phyloP scores from a whole-genome alignment of 176 grass and related monocot species.

The Eragrostis curvula region DNA sequence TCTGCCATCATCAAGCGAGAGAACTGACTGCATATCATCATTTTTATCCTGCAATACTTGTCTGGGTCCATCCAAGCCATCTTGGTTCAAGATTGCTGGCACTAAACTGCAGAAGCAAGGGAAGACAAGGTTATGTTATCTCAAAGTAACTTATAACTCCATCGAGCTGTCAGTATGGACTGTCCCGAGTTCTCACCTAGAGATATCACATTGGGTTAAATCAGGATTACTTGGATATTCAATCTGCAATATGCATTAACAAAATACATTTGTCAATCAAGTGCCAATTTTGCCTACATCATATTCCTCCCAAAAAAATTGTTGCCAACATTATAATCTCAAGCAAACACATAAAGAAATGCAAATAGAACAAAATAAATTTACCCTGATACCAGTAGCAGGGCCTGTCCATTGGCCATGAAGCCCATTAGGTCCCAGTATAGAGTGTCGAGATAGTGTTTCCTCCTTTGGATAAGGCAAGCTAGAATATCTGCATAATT shows the following conservation, averaged over 20 bases:
- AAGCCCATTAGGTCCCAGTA: conserved; percentile 91
- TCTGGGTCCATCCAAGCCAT: conserved; percentile 47
- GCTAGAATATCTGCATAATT: conserved; percentile 71
- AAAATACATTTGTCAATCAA: conserved; percentile 25
- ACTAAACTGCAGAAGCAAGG: conserved; percentile 57
- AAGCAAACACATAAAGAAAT: conserved; percentile 15
- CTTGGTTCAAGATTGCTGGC: conserved; percentile 61
- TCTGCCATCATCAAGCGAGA: conserved; percentile 88
- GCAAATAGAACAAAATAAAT: conserved; percentile 41
- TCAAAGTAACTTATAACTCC: conserved; percentile 18
- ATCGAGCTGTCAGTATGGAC: not conserved
- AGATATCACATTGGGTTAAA: conserved; percentile 66
- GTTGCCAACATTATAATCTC: conserved; percentile 14
- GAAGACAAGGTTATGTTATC: conserved; percentile 28
- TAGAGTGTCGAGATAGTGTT: conserved; percentile 90
- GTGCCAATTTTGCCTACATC: conserved; percentile 31
- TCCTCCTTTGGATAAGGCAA: conserved; percentile 82
- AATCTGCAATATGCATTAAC: conserved; percentile 60
- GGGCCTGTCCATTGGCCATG: conserved; percentile 59
- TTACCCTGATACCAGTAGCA: conserved; percentile 83
- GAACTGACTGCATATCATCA: conserved; percentile 82
- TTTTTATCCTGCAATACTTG: conserved; percentile 46
- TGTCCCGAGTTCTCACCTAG: conserved; percentile 53
- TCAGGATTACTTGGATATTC: conserved; percentile 84
- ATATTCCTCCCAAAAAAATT: not conserved